Evolutionary conservation across 1,284 basidiomycete species (phyloP).

Genomic region (Cryptococcus neoformans): DNA sequence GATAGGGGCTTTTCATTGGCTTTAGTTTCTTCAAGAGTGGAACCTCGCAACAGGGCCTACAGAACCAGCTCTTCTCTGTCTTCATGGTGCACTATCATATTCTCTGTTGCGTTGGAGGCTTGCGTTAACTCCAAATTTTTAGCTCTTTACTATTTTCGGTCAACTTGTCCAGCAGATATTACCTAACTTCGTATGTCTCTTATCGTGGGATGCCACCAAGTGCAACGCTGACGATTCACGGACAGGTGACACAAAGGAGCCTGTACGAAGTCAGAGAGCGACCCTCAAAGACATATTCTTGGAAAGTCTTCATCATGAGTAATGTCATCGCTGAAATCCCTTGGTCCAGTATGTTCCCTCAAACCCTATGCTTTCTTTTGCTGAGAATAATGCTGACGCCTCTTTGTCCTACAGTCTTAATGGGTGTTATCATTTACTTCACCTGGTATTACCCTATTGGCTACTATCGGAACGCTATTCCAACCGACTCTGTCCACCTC

Average conservation of each 20-base stretch:
- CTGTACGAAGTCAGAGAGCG: slow-evolving; percentile 72
- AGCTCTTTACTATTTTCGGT: slow-evolving; percentile 48
- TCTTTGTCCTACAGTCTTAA: slow-evolving; percentile 47
- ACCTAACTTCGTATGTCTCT: slow-evolving; percentile 45
- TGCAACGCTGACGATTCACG: too few species aligned
- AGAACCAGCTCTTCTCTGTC: slow-evolving; percentile 71
- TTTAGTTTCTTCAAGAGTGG: slow-evolving; percentile 64
- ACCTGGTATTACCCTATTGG: slow-evolving; percentile 52
- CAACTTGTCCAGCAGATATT: slow-evolving; percentile 51
- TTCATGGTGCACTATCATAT: slow-evolving; percentile 43
- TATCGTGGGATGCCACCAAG: too few species aligned
- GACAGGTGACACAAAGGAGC: slow-evolving; percentile 49
- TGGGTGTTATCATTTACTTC: slow-evolving; percentile 50
- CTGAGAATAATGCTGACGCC: not conserved
- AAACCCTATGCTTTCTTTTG: not conserved
- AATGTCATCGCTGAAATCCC: slow-evolving; percentile 50
- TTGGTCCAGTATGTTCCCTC: slow-evolving; percentile 12
- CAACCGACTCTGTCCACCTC: slow-evolving; percentile 34
- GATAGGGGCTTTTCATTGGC: slow-evolving; percentile 51
- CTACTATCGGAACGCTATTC: slow-evolving; percentile 45
- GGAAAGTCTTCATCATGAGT: slow-evolving; percentile 61
- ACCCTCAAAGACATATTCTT: slow-evolving; percentile 74
- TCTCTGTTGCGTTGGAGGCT: slow-evolving; percentile 26
- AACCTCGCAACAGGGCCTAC: slow-evolving; percentile 65
- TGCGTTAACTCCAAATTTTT: not conserved